Base-by-base conservation (phyloP, 805 yeast species). In the Hanseniaspora thailandica region DNA sequence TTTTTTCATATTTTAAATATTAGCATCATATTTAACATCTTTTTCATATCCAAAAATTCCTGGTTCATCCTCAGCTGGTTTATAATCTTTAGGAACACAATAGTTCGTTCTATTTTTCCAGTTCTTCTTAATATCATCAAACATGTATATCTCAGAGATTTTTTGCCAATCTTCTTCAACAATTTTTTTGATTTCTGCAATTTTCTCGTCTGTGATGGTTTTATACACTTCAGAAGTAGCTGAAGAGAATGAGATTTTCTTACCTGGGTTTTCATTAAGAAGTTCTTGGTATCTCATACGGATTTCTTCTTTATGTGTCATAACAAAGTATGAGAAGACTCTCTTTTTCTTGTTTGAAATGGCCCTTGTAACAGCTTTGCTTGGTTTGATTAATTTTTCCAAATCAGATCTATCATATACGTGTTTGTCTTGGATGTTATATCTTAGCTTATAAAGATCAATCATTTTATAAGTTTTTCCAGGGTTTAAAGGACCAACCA, bases 311-410 rank as follows among this genome's bases (percentile, higher is more conserved):
- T n/a, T 31, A 19, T 19, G 7, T 19, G 23, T 34, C 10, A 10
- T 17, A 4, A 20, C 25, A 26, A 22, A 48, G 40, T 20, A 19
- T 6, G 40, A 20, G 15, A 20, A 40, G 17, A 34, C 19, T 25
- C 35, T 48, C 34, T 40, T 23, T 13, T 34, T 31, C 34, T 44
- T 48, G 26, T 44, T 48, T n/a, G 6, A 5, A 26, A 48, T 40
- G 8, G 36, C 33, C 34, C 19, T 40, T n/a, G 33, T 17, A 17
- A 36, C 28, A 9, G 15, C 12, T 30, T 23, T 40, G 26, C 12
- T 19, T 26, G 52, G 46, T 28, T 48, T 48, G 22, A 33, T 41
- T n/a, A 48, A n/a, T 6, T n/a, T 40, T 8, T 6, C 15, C 19
- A 38, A 20, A 15, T 41, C 46, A 17, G 4, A 10, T 12, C n/a